A percentile compares a stretch with the other conserved stretches of the same genome.
Conservation (phyloP, 306 rosid genomes). For the Trichosanthes cucumerina region DNA sequence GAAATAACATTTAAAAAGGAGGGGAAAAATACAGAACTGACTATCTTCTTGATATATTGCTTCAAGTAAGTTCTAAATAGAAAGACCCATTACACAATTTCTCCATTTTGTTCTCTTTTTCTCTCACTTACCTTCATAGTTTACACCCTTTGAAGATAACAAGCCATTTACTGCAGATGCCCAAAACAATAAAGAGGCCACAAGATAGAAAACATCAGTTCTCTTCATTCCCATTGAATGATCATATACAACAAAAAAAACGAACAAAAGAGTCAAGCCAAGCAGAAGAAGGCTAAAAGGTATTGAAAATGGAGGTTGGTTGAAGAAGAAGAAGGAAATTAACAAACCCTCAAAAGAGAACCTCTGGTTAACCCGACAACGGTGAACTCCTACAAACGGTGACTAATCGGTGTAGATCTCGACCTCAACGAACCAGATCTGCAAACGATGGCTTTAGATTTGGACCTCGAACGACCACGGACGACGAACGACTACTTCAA, state of each 20-base stretch:
- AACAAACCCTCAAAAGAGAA: slow-evolving; percentile 23
- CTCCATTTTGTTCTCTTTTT: too few species aligned
- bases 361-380: too few species aligned
- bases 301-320: slow-evolving; percentile 20
- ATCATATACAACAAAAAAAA: slow-evolving; percentile 22
- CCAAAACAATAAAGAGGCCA: slow-evolving; percentile 39
- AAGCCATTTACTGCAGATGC: slow-evolving; percentile 39
- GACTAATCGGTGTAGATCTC: too few species aligned
- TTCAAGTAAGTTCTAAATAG: too few species aligned
- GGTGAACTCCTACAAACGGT: too few species aligned
- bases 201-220: slow-evolving; percentile 38
- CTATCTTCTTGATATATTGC: too few species aligned
- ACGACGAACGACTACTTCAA: too few species aligned
- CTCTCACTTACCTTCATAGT: slow-evolving; percentile 75
- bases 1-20: too few species aligned
- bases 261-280: slow-evolving; percentile 13
- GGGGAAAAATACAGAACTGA: too few species aligned
- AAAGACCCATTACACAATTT: neutral
- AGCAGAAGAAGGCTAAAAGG: slow-evolving; percentile 16
- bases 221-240: slow-evolving; percentile 35
- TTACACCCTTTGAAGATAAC: slow-evolving; percentile 91
- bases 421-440: too few species aligned
- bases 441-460: too few species aligned
- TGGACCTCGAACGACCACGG: too few species aligned
- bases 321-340: slow-evolving; percentile 8